Percentiles rank a stretch among this genome's conserved stretches.
phyloP scores from a whole-genome alignment of 2,329 filamentous ascomycete species.

The Colletotrichum sidae region DNA sequence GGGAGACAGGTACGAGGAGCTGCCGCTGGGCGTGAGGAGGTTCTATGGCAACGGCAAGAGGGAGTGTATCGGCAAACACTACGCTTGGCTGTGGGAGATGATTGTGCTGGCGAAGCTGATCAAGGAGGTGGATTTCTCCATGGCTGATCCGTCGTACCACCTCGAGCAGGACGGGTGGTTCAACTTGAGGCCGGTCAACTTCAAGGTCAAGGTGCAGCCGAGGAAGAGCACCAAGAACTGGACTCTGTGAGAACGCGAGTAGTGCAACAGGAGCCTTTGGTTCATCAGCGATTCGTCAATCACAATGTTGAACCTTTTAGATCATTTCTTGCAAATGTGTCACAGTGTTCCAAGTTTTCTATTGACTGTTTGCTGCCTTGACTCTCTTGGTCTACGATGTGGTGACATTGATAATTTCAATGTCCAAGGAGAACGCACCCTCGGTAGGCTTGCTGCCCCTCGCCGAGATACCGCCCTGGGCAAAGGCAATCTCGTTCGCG shows the following conservation, averaged over 20 bases:
- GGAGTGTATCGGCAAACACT: slow-evolving; percentile 63
- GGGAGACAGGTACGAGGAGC: slow-evolving; percentile 54
- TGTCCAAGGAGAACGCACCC: not conserved
- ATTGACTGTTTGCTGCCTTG: not conserved
- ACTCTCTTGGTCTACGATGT: not conserved
- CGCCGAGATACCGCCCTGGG: slow-evolving; percentile 22
- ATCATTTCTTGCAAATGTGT: not conserved
- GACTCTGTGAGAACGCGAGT: not conserved
- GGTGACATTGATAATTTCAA: not conserved
- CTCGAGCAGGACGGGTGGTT: slow-evolving; percentile 64
- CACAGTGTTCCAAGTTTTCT: not conserved
- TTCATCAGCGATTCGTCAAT: not conserved
- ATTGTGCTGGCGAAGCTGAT: slow-evolving; percentile 56
- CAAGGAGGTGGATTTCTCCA: slow-evolving; percentile 58
- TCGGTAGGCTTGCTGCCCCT: slow-evolving; percentile 13
- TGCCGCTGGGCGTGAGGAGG: slow-evolving; percentile 60
- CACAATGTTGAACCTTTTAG: not conserved
- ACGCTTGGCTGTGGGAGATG: slow-evolving; percentile 60
- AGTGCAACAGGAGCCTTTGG: not conserved
- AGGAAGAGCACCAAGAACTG: slow-evolving; percentile 40
- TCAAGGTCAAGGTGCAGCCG: slow-evolving; percentile 56
- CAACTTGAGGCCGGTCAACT: slow-evolving; percentile 60
- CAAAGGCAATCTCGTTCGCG: slow-evolving; percentile 23
- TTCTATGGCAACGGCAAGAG: slow-evolving; percentile 65
- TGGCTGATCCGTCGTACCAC: slow-evolving; percentile 52